phyloP scores from a whole-genome alignment of 495 filamentous ascomycete species.

The Neurospora discreta region DNA sequence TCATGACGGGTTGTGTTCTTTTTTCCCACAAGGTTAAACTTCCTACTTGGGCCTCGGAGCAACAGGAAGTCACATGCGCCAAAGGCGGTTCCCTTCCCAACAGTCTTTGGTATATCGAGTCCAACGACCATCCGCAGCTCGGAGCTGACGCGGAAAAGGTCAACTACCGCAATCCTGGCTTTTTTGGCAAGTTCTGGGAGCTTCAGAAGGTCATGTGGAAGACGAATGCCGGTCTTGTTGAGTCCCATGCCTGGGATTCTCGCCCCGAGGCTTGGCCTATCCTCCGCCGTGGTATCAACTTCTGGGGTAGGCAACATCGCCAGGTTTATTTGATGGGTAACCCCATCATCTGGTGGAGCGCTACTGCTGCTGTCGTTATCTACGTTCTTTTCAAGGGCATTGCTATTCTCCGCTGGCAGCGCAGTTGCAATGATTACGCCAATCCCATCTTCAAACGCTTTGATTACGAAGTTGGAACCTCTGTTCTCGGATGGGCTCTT shows the following conservation, averaged over 20 bases:
- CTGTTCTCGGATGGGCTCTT: conserved; percentile 84
- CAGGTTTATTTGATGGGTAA: conserved; percentile 97
- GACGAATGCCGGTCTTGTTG: conserved; percentile 91
- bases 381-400: conserved; percentile 80
- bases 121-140: conserved; percentile 71
- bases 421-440: conserved; percentile 76
- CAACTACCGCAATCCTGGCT: conserved; percentile 90
- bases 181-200: conserved; percentile 98
- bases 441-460: conserved; percentile 81
- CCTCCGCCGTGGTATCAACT: conserved; percentile 92
- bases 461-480: conserved; percentile 89
- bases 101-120: conserved; percentile 92
- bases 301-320: conserved; percentile 90
- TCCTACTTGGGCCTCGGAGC: conserved; percentile 91
- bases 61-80: conserved; percentile 98
- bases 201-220: conserved; percentile 99
- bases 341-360: conserved; percentile 89
- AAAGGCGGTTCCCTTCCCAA: conserved; percentile 85
- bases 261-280: conserved; percentile 90
- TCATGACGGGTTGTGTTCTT: conserved; percentile 93
- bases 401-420: conserved; percentile 86
- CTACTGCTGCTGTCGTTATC: conserved; percentile 65
- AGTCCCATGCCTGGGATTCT: conserved; percentile 97
- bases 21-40: conserved; percentile 99
- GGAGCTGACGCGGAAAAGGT: conserved; percentile 72